Conservation (phyloP, 768 basidiomycete species). For the Tricholoma bakamatsutake region DNA sequence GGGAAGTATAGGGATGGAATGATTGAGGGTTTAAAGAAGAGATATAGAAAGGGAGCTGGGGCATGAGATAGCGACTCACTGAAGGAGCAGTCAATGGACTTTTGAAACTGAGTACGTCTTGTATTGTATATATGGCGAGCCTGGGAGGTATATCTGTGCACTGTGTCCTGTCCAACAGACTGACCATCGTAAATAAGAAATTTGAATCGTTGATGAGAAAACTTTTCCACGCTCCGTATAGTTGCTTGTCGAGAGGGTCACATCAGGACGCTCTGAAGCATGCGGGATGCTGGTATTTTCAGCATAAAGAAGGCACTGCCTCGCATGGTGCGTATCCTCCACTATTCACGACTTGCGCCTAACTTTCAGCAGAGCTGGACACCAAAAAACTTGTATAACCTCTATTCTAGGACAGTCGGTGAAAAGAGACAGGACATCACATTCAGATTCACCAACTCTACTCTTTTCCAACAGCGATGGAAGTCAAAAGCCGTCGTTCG, state of each 20-base stretch:
- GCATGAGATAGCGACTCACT: no score
- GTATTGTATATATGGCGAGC: no score
- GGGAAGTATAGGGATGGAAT: no score
- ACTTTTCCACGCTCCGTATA: background rate
- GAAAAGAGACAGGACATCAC: conserved; percentile 41
- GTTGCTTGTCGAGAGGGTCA: no score
- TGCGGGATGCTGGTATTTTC: conserved; percentile 35
- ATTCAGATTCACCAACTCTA: conserved; percentile 51
- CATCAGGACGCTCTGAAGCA: conserved; percentile 7
- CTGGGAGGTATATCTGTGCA: no score
- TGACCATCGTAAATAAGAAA: no score
- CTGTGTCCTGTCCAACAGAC: no score
- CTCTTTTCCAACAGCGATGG: conserved; percentile 93
- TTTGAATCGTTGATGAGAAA: background rate
- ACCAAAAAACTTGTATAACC: conserved; percentile 82
- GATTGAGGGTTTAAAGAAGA: no score
- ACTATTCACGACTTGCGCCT: background rate
- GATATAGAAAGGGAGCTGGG: no score
- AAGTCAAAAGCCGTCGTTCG: conserved; percentile 78
- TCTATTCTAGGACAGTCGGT: conserved; percentile 69
- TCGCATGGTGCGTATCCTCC: conserved; percentile 58
- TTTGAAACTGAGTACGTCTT: no score
- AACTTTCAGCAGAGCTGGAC: conserved; percentile 68
- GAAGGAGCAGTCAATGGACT: no score
- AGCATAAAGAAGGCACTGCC: conserved; percentile 53